A percentile compares a stretch with the other conserved stretches of the same genome.
Evolutionary conservation across 2,329 filamentous ascomycete genomes (phyloP).

Genomic region (Nemania bipapillata): DNA sequence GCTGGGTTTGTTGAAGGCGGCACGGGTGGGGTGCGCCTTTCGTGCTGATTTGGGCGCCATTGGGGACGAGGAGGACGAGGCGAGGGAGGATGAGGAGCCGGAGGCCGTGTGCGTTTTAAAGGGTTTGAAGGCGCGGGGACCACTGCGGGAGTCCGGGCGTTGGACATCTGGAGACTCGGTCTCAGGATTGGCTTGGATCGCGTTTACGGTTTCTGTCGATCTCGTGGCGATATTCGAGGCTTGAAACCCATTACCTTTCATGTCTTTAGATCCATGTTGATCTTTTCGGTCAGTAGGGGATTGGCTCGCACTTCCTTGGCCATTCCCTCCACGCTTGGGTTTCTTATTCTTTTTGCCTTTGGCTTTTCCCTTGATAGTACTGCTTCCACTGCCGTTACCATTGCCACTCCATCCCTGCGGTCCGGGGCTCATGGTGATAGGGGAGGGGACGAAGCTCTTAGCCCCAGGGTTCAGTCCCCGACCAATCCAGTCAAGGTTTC

Average conservation of each 20-base stretch:
- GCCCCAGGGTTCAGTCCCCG: conserved; percentile 37
- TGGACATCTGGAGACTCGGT: neutral
- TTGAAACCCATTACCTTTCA: too few species aligned
- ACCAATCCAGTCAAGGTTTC: neutral
- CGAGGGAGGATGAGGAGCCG: too few species aligned
- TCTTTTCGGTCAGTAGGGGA: neutral
- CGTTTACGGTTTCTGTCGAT: neutral
- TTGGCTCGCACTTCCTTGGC: neutral
- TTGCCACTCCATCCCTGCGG: neutral
- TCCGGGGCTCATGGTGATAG: neutral
- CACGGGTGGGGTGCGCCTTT: too few species aligned
- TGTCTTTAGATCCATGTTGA: neutral
- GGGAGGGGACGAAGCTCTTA: conserved; percentile 35
- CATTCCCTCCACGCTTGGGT: neutral
- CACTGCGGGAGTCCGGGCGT: neutral
- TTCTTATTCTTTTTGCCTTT: too few species aligned
- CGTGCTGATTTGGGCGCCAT: too few species aligned
- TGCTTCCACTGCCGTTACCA: neutral
- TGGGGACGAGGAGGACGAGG: too few species aligned
- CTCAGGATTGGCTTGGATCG: neutral
- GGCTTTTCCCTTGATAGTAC: conserved; percentile 17
- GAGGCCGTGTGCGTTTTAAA: too few species aligned
- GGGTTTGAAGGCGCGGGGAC: too few species aligned
- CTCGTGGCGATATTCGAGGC: neutral
- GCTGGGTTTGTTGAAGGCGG: too few species aligned